Percentiles rank a stretch among this genome's conserved stretches.
These are phyloP conservation scores for Didymella sp. DNA, from an alignment of 2,329 filamentous ascomycete species.

Conservation along the genomic window DNA sequence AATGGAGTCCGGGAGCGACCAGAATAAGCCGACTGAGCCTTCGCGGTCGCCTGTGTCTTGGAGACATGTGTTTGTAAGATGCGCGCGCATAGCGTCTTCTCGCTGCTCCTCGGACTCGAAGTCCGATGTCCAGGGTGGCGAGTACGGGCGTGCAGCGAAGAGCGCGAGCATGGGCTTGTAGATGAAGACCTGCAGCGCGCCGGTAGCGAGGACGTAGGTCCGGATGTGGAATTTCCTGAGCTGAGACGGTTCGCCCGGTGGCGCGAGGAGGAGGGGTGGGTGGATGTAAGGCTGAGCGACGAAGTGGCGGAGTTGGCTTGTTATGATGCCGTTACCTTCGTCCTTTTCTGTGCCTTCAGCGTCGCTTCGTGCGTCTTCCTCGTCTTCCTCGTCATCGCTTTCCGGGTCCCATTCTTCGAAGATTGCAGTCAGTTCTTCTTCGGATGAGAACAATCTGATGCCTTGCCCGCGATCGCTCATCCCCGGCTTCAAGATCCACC, in stretches of 20 bases:
- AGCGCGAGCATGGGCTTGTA: slow-evolving; percentile 92
- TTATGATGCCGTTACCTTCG: slow-evolving; percentile 67
- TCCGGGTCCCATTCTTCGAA: slow-evolving; percentile 90
- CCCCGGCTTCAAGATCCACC: slow-evolving; percentile 98
- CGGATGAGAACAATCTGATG: slow-evolving; percentile 85
- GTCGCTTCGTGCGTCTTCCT: slow-evolving; percentile 46
- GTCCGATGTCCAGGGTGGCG: slow-evolving; percentile 61
- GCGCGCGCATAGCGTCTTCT: slow-evolving; percentile 66
- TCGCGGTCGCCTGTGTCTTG: slow-evolving; percentile 67
- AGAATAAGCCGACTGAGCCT: slow-evolving; percentile 77
- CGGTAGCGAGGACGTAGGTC: slow-evolving; percentile 84
- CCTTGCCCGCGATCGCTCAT: slow-evolving; percentile 98
- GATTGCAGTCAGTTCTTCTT: slow-evolving; percentile 81
- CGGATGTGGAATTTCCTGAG: slow-evolving; percentile 92
- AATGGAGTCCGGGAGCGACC: slow-evolving; percentile 63
- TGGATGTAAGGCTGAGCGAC: slow-evolving; percentile 95
- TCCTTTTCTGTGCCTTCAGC: slow-evolving; percentile 48
- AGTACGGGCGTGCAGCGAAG: slow-evolving; percentile 80
- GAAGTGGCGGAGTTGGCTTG: slow-evolving; percentile 93
- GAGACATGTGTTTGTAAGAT: slow-evolving; percentile 95
- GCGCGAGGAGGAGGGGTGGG: slow-evolving; percentile 76
- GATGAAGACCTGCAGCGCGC: slow-evolving; percentile 81
- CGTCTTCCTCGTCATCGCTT: slow-evolving; percentile 68
- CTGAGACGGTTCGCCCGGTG: slow-evolving; percentile 13
- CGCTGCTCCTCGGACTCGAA: slow-evolving; percentile 25